Evolutionary conservation across 129 eudicot species (phyloP).

Genomic region (Oenanthe sinensis): DNA sequence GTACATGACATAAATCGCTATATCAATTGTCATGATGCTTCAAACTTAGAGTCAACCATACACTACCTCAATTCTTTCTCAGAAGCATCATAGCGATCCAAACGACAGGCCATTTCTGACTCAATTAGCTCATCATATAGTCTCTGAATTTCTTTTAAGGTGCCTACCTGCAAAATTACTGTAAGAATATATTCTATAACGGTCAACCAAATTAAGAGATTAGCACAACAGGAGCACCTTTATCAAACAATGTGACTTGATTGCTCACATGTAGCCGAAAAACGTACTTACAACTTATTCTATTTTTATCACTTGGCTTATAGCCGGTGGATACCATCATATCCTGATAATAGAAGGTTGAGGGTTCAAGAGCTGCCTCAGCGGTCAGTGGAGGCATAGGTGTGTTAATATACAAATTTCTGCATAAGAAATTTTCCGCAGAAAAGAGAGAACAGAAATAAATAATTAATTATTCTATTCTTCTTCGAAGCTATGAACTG

Average conservation of each 20-base stretch:
- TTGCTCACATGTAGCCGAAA: not conserved
- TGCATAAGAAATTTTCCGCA: not conserved
- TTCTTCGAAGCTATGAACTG: not conserved
- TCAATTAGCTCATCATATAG: constrained; percentile 86
- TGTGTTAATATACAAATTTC: not conserved
- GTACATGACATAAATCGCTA: not conserved
- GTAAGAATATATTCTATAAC: constrained; percentile 2
- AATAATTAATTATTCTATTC: not conserved
- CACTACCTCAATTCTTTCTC: constrained; percentile 68
- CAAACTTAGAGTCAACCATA: not conserved
- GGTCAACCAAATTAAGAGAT: not conserved
- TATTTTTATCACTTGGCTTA: not conserved
- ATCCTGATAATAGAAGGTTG: not conserved
- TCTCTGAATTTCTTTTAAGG: constrained; percentile 80
- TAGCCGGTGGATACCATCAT: not conserved
- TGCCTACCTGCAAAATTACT: constrained; percentile 48
- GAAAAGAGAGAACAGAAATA: not conserved
- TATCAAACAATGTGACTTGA: not conserved
- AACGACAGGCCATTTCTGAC: constrained; percentile 59
- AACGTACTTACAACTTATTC: not conserved
- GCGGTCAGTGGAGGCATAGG: not conserved
- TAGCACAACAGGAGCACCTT: constrained; percentile 4
- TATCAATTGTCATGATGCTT: not conserved
- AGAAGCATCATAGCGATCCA: constrained; percentile 80
- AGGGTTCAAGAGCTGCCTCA: not conserved